Percentiles rank a stretch among this genome's conserved stretches.
Evolutionary conservation across 345 rosid genomes (phyloP).

Genomic region (Clausena lansium): DNA sequence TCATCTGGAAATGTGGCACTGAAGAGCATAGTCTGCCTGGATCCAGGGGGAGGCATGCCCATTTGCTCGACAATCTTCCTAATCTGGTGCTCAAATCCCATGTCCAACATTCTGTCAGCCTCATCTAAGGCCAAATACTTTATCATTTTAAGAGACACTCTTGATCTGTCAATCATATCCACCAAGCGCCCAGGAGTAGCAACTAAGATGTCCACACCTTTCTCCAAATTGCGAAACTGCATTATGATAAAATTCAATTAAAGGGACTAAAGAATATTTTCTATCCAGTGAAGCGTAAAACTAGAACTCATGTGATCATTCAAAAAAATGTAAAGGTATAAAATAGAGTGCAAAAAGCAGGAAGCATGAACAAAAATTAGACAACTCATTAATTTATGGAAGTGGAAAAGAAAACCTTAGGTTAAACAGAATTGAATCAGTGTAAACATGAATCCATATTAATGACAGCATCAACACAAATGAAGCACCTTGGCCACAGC

Average conservation of each 20-base stretch:
- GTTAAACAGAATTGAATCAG: not conserved
- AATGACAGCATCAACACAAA: not conserved
- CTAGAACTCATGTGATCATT: not conserved
- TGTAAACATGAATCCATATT: not conserved
- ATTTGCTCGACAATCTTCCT: constrained; percentile 48
- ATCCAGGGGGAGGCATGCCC: constrained; percentile 52
- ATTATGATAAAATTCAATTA: not conserved
- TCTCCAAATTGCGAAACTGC: constrained; percentile 43
- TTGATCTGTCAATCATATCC: constrained; percentile 50
- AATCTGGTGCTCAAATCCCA: constrained; percentile 68
- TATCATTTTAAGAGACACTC: constrained; percentile 39
- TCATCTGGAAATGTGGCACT: constrained; percentile 60
- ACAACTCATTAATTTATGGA: not conserved
- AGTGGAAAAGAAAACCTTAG: not conserved
- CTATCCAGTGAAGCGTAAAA: too few species aligned
- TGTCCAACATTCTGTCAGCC: constrained; percentile 61
- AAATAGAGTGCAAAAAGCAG: not conserved
- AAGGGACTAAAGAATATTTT: not conserved
- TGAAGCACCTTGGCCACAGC: not conserved
- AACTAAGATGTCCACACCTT: constrained; percentile 53
- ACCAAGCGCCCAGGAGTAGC: constrained; percentile 61
- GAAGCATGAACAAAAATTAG: not conserved
- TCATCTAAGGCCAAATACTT: constrained; percentile 53
- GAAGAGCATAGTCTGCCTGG: constrained; percentile 55
- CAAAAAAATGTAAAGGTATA: not conserved